Evolutionary conservation across 2,329 filamentous ascomycete species (phyloP).

Genomic region (Dendryphion nanum): DNA sequence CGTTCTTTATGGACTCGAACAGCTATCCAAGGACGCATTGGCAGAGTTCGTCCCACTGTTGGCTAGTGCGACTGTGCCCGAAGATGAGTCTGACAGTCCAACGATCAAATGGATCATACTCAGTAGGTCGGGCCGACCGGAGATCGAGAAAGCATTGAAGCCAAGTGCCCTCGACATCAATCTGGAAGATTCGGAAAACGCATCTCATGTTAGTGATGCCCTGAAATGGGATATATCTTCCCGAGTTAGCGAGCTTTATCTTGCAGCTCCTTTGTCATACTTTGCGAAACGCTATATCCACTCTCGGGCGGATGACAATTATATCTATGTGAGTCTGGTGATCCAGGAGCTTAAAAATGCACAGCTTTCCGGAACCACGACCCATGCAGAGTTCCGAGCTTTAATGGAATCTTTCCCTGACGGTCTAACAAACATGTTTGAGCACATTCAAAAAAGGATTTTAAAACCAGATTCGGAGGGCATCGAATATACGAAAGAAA

Average conservation of each 20-base stretch:
- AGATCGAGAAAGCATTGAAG: constrained; percentile 16
- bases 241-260: constrained; percentile 14
- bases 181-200: constrained; percentile 16
- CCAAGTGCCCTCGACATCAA: constrained; percentile 16
- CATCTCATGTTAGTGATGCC: constrained; percentile 14
- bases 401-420: constrained; percentile 22
- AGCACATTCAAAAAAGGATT: constrained; percentile 19
- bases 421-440: constrained; percentile 22
- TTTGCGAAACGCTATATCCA: constrained; percentile 23
- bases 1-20: constrained; percentile 18
- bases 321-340: constrained; percentile 20
- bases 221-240: constrained; percentile 15
- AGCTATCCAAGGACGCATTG: constrained; percentile 18
- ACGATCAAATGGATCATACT: constrained; percentile 20
- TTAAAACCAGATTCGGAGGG: constrained; percentile 12
- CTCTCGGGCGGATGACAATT: constrained; percentile 19
- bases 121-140: constrained; percentile 17
- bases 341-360: constrained; percentile 23
- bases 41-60: constrained; percentile 11
- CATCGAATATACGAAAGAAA: constrained; percentile 24
- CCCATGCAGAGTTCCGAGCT: constrained; percentile 16
- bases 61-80: neutral
- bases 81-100: neutral
- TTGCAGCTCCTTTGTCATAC: constrained; percentile 16
- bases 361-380: constrained; percentile 7